Conservation (phyloP, 2,329 filamentous ascomycete species). For the Arthrobotrys pseudoclavata region DNA sequence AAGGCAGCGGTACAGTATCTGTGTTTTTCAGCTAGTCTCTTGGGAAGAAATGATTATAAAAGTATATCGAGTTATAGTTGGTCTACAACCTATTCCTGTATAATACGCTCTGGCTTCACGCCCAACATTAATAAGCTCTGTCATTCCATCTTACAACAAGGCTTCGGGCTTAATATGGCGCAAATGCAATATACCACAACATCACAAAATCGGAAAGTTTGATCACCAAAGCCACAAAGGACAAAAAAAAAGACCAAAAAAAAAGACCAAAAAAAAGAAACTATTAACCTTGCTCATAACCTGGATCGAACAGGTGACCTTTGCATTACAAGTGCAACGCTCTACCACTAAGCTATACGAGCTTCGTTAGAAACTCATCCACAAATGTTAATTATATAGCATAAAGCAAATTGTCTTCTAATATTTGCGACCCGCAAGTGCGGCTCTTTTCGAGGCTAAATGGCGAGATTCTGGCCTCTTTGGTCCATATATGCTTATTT, state of each 20-base stretch:
- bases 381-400: conserved; percentile 1
- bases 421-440: not conserved
- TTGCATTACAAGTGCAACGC: conserved; percentile 60
- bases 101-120: no score
- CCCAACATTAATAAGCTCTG: no score
- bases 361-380: conserved; percentile 1
- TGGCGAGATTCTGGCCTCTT: no score
- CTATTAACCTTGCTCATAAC: conserved; percentile 39
- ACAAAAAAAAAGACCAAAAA: conserved; percentile 11
- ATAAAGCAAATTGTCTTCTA: not conserved
- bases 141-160: no score
- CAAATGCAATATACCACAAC: not conserved
- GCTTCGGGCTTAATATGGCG: no score
- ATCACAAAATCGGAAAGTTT: conserved; percentile 19
- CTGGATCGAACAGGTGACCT: conserved; percentile 59
- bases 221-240: not conserved
- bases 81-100: no score
- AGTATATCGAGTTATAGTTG: no score
- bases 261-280: conserved; percentile 30
- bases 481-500: no score
- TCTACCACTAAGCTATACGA: conserved; percentile 60
- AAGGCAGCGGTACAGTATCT: no score
- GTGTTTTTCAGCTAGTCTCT: no score
- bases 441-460: not conserved
- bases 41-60: no score